These are phyloP conservation scores for Favolaschia claudopus DNA, from an alignment of 768 basidiomycete species.

Conservation along the genomic window DNA sequence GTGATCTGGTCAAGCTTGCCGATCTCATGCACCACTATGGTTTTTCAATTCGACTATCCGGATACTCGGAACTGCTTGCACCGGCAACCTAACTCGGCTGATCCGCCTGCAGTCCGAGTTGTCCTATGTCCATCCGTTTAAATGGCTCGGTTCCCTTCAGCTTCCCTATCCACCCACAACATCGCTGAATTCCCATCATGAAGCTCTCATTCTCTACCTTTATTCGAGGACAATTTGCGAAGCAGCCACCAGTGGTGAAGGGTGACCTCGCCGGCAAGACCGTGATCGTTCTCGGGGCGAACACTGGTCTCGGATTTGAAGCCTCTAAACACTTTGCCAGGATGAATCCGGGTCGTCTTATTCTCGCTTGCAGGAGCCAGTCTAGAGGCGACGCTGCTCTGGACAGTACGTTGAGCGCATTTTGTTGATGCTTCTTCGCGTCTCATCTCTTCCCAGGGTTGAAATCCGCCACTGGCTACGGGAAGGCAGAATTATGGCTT, in stretches of 20 bases:
- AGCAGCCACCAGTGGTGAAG: constrained; percentile 24
- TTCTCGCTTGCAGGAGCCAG: constrained; percentile 42
- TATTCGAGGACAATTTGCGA: constrained; percentile 13
- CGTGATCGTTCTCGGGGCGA: constrained; percentile 27
- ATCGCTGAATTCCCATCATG: no score
- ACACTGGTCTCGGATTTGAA: constrained; percentile 28
- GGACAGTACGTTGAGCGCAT: constrained; percentile 2
- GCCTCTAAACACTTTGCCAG: constrained; percentile 39
- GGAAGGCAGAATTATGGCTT: constrained; percentile 36
- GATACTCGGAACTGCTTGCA: no score
- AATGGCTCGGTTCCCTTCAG: no score
- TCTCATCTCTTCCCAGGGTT: neutral
- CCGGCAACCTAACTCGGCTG: no score
- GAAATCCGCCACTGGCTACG: constrained; percentile 14
- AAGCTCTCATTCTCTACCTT: constrained; percentile 10
- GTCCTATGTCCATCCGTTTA: no score
- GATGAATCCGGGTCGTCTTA: constrained; percentile 40
- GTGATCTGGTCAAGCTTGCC: no score
- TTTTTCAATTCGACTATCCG: no score
- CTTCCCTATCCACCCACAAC: no score
- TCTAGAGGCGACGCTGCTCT: constrained; percentile 14
- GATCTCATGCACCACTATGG: no score
- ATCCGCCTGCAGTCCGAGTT: no score
- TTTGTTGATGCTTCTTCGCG: neutral
- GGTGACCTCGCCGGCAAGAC: constrained; percentile 27